Base-by-base conservation (phyloP, 2,329 filamentous ascomycete species). In the Phaeosphaeriaceae sp. region DNA sequence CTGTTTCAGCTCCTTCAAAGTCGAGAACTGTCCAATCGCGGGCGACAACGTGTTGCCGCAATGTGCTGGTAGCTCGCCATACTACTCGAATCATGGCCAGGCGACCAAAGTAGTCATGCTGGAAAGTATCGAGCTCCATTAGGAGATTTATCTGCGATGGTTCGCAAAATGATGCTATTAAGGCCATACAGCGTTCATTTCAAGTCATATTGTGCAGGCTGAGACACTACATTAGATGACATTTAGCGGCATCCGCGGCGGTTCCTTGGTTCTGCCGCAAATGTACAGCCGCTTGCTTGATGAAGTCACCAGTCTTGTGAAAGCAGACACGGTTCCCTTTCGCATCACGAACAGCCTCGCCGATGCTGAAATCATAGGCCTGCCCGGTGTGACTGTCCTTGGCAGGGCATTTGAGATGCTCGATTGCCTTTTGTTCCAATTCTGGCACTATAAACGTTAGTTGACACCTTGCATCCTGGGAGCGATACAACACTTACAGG, bases 271-370 rank as follows among this genome's bases (percentile, higher is more conserved):
- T 71, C 58, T 67, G 52, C 7, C 70, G 57, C 26, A 77, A 49
- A 61, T 76, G 55, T 32, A 55, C 55, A 22, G 74, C 73, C 19
- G 74, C 74, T 64, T 77, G 75, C 44, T 66, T 61, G 26, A 77
- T 71, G 48, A 76, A 77, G 49, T 77, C 74, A 10, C 75, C 74
- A 2, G 70, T 71, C 30, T 74, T 76, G 51, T 76, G 75, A 47
- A 76, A 77, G 54, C 73, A 77, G 1, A 77, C 71, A 22, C 64
- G 60, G 48, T 76, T 77, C 1, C 71, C 73, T 55, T 76, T 76
- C 1, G 72, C 75, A 54, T 76, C 71, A 11, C 65, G 67, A 22
- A 75, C 71, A 35, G 71, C 65, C 58, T 75, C 70, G 1, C 72
- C 72, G 30, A 76, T 75, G 13, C 68, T 64, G 32, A 66, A 72